These are phyloP conservation scores for Yarrowia deformans DNA, from an alignment of 805 yeast genomes.

Conservation along the genomic window DNA sequence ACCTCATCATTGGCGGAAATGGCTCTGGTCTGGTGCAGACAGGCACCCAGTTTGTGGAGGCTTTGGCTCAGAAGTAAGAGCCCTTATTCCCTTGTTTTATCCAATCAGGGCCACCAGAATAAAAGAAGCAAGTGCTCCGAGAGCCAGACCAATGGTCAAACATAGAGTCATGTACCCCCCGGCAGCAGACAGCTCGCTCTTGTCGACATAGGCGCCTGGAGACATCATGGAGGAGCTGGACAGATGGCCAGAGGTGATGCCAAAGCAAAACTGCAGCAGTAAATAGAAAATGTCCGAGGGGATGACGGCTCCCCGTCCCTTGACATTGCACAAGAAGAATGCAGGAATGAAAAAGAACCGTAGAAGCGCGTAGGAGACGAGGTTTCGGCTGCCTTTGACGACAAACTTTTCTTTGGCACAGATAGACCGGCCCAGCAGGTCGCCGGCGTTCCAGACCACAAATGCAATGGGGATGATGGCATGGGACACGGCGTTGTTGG, in stretches of 20 bases:
- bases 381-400: constrained; percentile 54
- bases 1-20: constrained; percentile 14
- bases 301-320: constrained; percentile 52
- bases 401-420: constrained; percentile 61
- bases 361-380: constrained; percentile 62
- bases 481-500: constrained; percentile 41
- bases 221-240: constrained; percentile 81
- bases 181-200: constrained; percentile 83
- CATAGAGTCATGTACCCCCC: constrained; percentile 90
- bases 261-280: constrained; percentile 75
- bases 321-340: constrained; percentile 71
- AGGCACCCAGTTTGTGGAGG: constrained; percentile 29
- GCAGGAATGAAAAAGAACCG: constrained; percentile 71
- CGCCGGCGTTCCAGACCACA: constrained; percentile 90
- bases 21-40: constrained; percentile 18
- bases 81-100: not conserved
- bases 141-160: constrained; percentile 76
- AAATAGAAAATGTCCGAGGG: constrained; percentile 72
- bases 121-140: constrained; percentile 81
- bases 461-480: constrained; percentile 79
- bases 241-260: constrained; percentile 86
- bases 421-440: constrained; percentile 74
- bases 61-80: constrained; percentile 16
- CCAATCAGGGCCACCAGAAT: constrained; percentile 55
- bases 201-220: constrained; percentile 66